A percentile compares a stretch with the other conserved stretches of the same genome.
Conservation (phyloP, 1,139 yeast species). For the Candida sp. region DNA sequence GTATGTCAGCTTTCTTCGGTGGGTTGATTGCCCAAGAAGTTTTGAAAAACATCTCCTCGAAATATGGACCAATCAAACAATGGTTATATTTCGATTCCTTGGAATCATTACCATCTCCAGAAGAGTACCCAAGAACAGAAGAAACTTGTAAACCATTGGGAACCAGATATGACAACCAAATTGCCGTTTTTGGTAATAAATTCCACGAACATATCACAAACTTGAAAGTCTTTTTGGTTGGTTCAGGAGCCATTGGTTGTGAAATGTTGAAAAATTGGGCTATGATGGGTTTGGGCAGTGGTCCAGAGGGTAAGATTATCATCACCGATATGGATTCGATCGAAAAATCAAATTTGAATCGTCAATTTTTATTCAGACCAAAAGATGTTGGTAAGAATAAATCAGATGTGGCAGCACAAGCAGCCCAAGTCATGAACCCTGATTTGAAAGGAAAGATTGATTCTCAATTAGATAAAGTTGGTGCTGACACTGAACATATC, state of each 20-base stretch:
- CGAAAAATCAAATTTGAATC: constrained; percentile 91
- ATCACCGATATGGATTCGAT: constrained; percentile 95
- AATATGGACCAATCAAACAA: constrained; percentile 88
- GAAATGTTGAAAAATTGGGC: constrained; percentile 99
- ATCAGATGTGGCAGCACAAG: constrained; percentile 86
- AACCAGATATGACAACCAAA: constrained; percentile 87
- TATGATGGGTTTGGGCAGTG: constrained; percentile 91
- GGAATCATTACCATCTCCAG: constrained; percentile 75
- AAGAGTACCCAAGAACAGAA: constrained; percentile 57
- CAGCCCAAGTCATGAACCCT: constrained; percentile 84
- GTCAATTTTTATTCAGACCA: constrained; percentile 94
- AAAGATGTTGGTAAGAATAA: constrained; percentile 91
- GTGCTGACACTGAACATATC: constrained; percentile 85
- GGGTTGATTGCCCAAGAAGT: constrained; percentile 98
- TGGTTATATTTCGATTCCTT: constrained; percentile 91
- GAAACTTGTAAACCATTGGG: constrained; percentile 73
- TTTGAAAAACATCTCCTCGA: constrained; percentile 90
- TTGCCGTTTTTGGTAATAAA: constrained; percentile 86
- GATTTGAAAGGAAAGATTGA: constrained; percentile 75
- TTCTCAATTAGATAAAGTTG: constrained; percentile 82
- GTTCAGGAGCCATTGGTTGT: constrained; percentile 99
- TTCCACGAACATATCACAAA: constrained; percentile 74
- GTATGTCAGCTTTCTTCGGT: constrained; percentile 86
- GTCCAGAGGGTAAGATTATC: constrained; percentile 78
- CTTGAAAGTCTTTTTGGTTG: constrained; percentile 84